phyloP scores from a whole-genome alignment of 2,329 filamentous ascomycete genomes.

The Hypoxylon rubiginosum region DNA sequence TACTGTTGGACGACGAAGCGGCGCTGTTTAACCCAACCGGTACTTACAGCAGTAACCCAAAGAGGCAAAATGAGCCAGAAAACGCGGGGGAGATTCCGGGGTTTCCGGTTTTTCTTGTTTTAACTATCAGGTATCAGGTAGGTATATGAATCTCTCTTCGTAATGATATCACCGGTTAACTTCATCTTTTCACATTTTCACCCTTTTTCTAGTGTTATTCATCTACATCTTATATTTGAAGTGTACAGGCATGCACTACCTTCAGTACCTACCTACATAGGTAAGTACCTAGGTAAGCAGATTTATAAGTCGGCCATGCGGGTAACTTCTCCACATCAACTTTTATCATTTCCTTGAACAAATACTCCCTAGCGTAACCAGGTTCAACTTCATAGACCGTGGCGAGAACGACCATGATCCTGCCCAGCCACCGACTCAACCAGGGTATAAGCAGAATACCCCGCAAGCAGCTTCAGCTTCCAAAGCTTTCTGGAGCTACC shows the following conservation, averaged over 20 bases:
- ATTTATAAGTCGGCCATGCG: background rate
- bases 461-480: conserved; percentile 20
- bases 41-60: background rate
- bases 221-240: background rate
- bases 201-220: background rate
- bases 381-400: background rate
- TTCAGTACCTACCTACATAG: no score
- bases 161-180: background rate
- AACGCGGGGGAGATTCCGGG: background rate
- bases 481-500: conserved; percentile 18
- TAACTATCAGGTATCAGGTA: no score
- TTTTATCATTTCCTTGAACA: background rate
- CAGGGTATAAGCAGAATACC: conserved; percentile 26
- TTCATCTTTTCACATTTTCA: background rate
- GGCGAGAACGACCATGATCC: background rate
- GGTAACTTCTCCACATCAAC: background rate
- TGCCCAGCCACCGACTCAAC: conserved; percentile 27
- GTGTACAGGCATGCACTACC: background rate
- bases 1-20: background rate
- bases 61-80: background rate
- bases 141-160: background rate
- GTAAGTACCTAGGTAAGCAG: background rate
- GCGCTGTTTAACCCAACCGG: background rate
- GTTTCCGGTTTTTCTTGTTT: background rate
- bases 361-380: background rate